A percentile compares a stretch with the other conserved stretches of the same genome.
Evolutionary conservation across 805 yeast genomes (phyloP).

Genomic region (Tetrapisispora namnaoensis): DNA sequence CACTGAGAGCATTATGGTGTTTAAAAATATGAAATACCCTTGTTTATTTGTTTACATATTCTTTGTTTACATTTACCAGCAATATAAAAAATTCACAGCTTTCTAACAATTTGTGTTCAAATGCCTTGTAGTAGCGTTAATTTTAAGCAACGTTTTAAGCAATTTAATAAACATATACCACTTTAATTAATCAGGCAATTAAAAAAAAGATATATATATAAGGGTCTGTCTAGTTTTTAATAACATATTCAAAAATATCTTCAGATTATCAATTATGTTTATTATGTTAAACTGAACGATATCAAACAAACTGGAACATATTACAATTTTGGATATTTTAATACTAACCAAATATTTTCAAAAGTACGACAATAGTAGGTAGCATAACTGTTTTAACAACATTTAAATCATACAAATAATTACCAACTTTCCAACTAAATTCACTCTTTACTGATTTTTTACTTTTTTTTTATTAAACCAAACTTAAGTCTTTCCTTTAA

Average conservation of each 20-base stretch:
- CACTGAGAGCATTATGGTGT: too few relatives aligned
- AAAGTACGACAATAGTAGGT: not conserved
- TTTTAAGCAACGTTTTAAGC: too few relatives aligned
- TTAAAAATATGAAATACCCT: too few relatives aligned
- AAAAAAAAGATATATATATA: too few relatives aligned
- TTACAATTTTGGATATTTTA: not conserved
- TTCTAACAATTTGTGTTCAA: too few relatives aligned
- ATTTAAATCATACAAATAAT: not conserved
- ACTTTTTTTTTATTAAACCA: not conserved
- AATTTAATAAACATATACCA: too few relatives aligned
- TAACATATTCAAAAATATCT: too few relatives aligned
- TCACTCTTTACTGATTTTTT: constrained; percentile 1
- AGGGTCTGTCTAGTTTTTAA: too few relatives aligned
- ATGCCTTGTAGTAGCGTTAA: too few relatives aligned
- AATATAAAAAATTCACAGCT: too few relatives aligned
- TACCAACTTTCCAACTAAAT: constrained; percentile 3
- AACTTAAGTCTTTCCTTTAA: constrained; percentile 4
- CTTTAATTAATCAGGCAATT: too few relatives aligned
- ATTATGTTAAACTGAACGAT: too few relatives aligned
- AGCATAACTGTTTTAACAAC: constrained; percentile 3
- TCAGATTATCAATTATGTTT: not conserved
- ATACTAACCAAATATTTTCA: not conserved
- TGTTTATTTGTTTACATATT: not conserved
- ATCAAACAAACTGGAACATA: not conserved
- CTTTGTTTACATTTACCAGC: not conserved